These are phyloP conservation scores for Xylariaceae sp. DNA, from an alignment of 2,329 filamentous ascomycete genomes.

Conservation along the genomic window DNA sequence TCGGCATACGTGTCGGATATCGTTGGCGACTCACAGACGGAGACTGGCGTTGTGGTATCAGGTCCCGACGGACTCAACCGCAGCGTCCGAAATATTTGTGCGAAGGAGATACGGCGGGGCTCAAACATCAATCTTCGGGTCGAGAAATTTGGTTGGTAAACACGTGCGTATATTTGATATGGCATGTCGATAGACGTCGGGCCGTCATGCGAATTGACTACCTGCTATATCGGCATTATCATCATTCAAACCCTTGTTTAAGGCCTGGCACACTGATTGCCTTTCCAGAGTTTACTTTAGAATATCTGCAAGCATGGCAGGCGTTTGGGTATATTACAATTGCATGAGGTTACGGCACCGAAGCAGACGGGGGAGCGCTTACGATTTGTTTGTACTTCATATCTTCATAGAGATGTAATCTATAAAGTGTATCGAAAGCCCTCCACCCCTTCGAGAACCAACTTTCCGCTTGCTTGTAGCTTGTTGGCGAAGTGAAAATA, in stretches of 20 bases:
- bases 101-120: conserved; percentile 46
- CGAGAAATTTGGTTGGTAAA: conserved; percentile 68
- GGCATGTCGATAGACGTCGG: too few species aligned
- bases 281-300: too few species aligned
- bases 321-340: too few species aligned
- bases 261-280: too few species aligned
- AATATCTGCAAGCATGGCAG: too few species aligned
- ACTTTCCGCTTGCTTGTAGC: conserved; percentile 44
- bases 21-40: conserved; percentile 24
- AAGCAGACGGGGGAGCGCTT: too few species aligned
- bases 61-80: conserved; percentile 63
- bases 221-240: too few species aligned
- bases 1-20: conserved; percentile 39
- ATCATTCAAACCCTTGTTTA: too few species aligned
- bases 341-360: too few species aligned
- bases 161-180: background rate
- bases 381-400: too few species aligned
- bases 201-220: too few species aligned
- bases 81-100: conserved; percentile 57
- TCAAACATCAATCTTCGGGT: conserved; percentile 51
- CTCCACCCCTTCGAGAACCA: conserved; percentile 46
- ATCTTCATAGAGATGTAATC: background rate
- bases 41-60: conserved; percentile 45
- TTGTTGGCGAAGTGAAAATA: conserved; percentile 54
- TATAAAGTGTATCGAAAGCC: conserved; percentile 33